A percentile compares a stretch with the other conserved stretches of the same genome.
Conservation (phyloP, 306 rosid species). For the Glycyrrhiza uralensis region DNA sequence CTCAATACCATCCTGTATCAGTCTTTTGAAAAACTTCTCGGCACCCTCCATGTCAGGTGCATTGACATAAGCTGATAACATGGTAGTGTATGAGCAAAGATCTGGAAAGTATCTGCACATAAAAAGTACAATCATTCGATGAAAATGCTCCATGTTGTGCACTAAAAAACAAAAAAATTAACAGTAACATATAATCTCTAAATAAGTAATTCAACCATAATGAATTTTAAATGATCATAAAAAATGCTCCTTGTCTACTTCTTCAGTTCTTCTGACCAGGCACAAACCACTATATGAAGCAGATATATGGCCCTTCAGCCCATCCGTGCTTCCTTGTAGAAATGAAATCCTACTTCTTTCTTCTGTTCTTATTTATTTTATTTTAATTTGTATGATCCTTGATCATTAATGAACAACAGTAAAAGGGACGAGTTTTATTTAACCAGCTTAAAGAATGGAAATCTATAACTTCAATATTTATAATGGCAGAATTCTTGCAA, state of each 20-base stretch:
- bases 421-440: neutral
- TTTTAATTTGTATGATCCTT: neutral
- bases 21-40: constrained; percentile 69
- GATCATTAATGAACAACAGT: neutral
- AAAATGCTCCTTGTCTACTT: neutral
- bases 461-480: neutral
- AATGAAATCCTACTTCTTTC: neutral
- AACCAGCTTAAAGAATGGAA: neutral
- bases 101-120: constrained; percentile 68
- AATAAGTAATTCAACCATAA: neutral
- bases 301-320: neutral
- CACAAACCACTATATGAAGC: neutral
- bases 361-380: too few relatives aligned
- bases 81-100: constrained; percentile 82
- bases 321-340: neutral
- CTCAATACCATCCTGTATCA: constrained; percentile 68
- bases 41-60: constrained; percentile 92
- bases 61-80: constrained; percentile 89
- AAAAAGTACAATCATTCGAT: constrained; percentile 16
- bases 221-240: neutral
- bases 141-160: neutral
- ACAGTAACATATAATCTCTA: neutral
- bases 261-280: neutral
- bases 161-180: neutral
- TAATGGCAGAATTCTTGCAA: neutral